Base-by-base conservation (phyloP, 2,329 filamentous ascomycete genomes). In the Dothidotthia symphoricarpi region DNA sequence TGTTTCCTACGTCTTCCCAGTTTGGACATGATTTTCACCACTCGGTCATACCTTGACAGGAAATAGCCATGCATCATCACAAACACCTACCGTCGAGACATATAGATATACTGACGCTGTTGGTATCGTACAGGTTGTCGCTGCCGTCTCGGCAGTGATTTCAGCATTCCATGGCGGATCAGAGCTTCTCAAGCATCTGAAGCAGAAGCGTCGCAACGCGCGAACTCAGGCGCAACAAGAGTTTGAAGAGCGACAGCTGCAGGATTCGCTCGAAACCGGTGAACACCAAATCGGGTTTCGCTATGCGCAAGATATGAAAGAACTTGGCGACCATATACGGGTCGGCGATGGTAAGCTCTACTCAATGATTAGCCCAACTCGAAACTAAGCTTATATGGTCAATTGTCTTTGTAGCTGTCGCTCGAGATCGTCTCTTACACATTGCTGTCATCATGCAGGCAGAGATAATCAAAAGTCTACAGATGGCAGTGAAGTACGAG, bases 151-250 rank as follows among this genome's bases (percentile, higher is more conserved):
- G n/a, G 66, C 69, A 7, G 62, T 72, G 9, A 56, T 69, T 7
- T 67, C 63, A 9, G 67, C 69, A 6, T 72, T 72, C 45, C 66
- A 69, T 43, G 63, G 57, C n/a, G 67, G 60, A 12, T 63, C 67
- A 19, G 67, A 70, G 17, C 49, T 70, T 32, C 48, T 66, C 19
- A 56, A 63, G 28, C 51, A 56, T 14, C 55, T 69, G 43, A 62
- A 62, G 43, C 59, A 64, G 40, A 61, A 60, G 31, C 58, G 57
- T 17, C 53, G 55, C 30, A 66, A 65, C 35, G 37, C 54, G 24
- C 52, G 52, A 17, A 34, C 45, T 10, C 45, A 49, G 34, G 46
- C 43, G 10, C 55, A 57, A 30, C 45, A 57, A 32, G 53, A 63
- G 13, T 61, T 63, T 29, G 56, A 68, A 26, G 63, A 69, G 36